A percentile compares a stretch with the other conserved stretches of the same genome.
Conservation (phyloP, 805 yeast genomes). For the Monosporozyma aquatica region DNA sequence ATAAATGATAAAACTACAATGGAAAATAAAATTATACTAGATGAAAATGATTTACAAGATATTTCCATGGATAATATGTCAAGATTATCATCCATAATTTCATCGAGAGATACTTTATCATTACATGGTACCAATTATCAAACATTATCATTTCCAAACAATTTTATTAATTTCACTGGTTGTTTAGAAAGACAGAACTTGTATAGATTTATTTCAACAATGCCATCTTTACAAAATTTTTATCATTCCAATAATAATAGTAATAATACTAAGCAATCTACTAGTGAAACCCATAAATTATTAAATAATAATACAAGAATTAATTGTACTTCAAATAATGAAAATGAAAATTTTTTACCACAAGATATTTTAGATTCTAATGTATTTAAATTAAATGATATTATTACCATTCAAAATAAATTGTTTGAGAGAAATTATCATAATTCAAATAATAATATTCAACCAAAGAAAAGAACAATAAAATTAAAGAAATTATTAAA, state of each 20-base stretch:
- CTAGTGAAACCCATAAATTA: neutral
- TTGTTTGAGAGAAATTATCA: conserved; percentile 22
- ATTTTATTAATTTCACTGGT: conserved; percentile 31
- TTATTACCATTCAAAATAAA: conserved; percentile 26
- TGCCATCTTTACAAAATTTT: conserved; percentile 25
- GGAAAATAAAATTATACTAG: conserved; percentile 14
- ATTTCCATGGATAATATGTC: conserved; percentile 59
- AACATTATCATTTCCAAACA: conserved; percentile 20
- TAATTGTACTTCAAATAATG: neutral
- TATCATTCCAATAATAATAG: neutral
- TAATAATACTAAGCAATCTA: conserved; percentile 9
- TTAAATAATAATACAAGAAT: conserved; percentile 2
- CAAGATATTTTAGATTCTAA: conserved; percentile 17
- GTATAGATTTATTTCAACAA: conserved; percentile 25
- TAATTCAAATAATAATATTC: conserved; percentile 3
- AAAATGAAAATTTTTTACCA: conserved; percentile 18
- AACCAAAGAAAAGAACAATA: conserved; percentile 27
- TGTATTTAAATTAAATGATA: conserved; percentile 20
- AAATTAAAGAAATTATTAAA: conserved; percentile 12
- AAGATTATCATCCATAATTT: conserved; percentile 56
- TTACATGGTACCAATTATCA: conserved; percentile 42
- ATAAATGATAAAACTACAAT: neutral
- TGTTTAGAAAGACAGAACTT: conserved; percentile 30
- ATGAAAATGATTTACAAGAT: conserved; percentile 30
- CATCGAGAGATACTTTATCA: conserved; percentile 75